Evolutionary conservation across 1,139 yeast species (phyloP).

Genomic region (Nakaseomyces nivariensis): DNA sequence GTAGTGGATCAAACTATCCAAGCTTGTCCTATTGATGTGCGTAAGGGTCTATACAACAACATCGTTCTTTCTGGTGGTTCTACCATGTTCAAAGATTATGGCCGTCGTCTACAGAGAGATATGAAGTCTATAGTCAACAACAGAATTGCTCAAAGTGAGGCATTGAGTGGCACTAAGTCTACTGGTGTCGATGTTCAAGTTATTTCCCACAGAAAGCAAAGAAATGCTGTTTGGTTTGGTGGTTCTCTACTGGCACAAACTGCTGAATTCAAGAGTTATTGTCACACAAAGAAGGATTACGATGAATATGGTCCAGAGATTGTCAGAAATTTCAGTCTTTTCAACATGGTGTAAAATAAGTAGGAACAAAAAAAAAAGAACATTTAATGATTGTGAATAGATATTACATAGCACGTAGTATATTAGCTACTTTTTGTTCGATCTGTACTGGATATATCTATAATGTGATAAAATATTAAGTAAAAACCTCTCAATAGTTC

Average conservation of each 20-base stretch:
- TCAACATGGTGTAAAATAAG: slow-evolving; percentile 62
- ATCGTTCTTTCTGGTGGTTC: slow-evolving; percentile 95
- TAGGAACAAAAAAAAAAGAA: neutral
- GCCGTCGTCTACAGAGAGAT: slow-evolving; percentile 94
- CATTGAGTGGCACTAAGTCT: slow-evolving; percentile 69
- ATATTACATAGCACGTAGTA: neutral
- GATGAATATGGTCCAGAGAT: slow-evolving; percentile 97
- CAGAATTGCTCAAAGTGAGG: slow-evolving; percentile 76
- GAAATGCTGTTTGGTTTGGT: slow-evolving; percentile 99
- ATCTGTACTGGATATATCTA: neutral
- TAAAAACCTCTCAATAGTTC: too few relatives aligned
- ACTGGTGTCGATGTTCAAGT: slow-evolving; percentile 97
- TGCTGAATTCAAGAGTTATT: slow-evolving; percentile 88
- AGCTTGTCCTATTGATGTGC: slow-evolving; percentile 92
- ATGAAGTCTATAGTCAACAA: slow-evolving; percentile 78
- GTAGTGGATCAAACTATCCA: slow-evolving; percentile 94
- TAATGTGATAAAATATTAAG: neutral
- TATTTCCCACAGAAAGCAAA: slow-evolving; percentile 91
- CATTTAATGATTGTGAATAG: neutral
- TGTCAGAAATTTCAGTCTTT: slow-evolving; percentile 90
- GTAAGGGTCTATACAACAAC: slow-evolving; percentile 90
- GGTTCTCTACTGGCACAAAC: slow-evolving; percentile 96
- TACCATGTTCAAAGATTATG: slow-evolving; percentile 97
- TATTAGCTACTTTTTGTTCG: neutral
- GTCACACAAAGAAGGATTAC: slow-evolving; percentile 94